Base-by-base conservation (phyloP, 2,329 filamentous ascomycete genomes). In the Raffaelea arxii region DNA sequence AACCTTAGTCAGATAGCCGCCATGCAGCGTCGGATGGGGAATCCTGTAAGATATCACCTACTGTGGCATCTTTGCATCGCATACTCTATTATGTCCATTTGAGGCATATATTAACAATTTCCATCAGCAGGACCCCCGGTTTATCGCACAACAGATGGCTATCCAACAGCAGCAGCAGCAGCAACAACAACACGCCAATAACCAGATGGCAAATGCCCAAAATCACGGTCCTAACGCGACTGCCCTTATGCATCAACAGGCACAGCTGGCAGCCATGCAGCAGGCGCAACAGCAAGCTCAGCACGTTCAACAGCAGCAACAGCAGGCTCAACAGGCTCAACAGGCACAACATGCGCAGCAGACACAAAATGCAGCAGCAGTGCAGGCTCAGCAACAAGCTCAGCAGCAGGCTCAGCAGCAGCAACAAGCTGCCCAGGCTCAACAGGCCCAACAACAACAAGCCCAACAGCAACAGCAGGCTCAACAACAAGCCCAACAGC, bases 151-250 rank as follows among this genome's bases (percentile, higher is more conserved):
- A 40, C 70, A 72, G 42, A 56, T 72, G 35, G 69, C 68, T 11
- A 57, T 73, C 35, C 69, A 72, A 49, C 69, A 72, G 35, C 65
- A n/a, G n/a, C n/a, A n/a, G n/a, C n/a, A n/a, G n/a, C n/a, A n/a
- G n/a, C n/a, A n/a, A n/a, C n/a, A n/a, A n/a, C n/a, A 69, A 47
- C 58, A 61, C 46, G 54, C 65, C 4, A 65, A 64, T 25, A 65
- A 62, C 49, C 68, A 61, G 53, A 65, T 67, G 59, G 65, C 62
- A 59, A 65, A 65, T 48, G 66, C 58, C 5, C 66, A 65, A 22
- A 66, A 67, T 49, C 68, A 64, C 22, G 66, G 67, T 49, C 69
- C 64, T 19, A 69, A 68, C 19, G 74, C 77, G n/a, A n/a, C n/a
- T n/a, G n/a, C n/a, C n/a, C n/a, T n/a, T n/a, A n/a, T n/a, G 51